Evolutionary conservation across 2,329 filamentous ascomycete genomes (phyloP), one percentile per base, ranked within the genome.

Genomic region (Setomelanomma holmii): DNA sequence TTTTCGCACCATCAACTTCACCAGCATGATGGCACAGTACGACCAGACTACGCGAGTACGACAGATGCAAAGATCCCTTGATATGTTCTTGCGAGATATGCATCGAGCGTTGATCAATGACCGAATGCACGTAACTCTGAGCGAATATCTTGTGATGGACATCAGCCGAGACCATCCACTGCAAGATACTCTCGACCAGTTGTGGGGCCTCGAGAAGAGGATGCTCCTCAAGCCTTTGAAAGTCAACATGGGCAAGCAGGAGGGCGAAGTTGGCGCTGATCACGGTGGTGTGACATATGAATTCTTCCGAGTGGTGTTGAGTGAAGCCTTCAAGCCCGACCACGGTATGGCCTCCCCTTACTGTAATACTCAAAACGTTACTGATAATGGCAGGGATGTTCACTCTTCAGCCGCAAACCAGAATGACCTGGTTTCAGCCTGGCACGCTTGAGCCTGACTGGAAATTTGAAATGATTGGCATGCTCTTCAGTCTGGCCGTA

Each of bases 261-360:
- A 91, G 46, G 91, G 91, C 23, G 95, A 98, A 73, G 88, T 96
- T 71, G 95, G 95, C 0, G 86, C 96, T 27, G 95, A 99, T 72
- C 91, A 93, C 42, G 95, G 95, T 38, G 95, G 95, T 57, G 93
- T 99, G 1, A 93, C 97, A 64, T 93, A 96, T 71, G 95, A 99
- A 59, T 98, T 96, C 71, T 98, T 99, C 77, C 86, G 91, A 14
- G 77, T 97, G 22, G 86, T 90, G 16, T 87, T 97, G 62, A 85
- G 86, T 1, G 88, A 96, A 67, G 90, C 89, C 3, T 82, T 98
- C 40, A 82, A 91, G 63, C 89, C 91, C 4, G 83, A 87, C 38
- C 91, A 89, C 66, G 92, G 86, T 75, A 79, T 78, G 78, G 60
- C 6, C 8, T 8, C 4, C 0, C 35, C 23, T 14, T 12, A 5